A percentile compares a stretch with the other conserved stretches of the same genome.
Conservation (phyloP, 106 monocot species). For the Iris macrosiphon region DNA sequence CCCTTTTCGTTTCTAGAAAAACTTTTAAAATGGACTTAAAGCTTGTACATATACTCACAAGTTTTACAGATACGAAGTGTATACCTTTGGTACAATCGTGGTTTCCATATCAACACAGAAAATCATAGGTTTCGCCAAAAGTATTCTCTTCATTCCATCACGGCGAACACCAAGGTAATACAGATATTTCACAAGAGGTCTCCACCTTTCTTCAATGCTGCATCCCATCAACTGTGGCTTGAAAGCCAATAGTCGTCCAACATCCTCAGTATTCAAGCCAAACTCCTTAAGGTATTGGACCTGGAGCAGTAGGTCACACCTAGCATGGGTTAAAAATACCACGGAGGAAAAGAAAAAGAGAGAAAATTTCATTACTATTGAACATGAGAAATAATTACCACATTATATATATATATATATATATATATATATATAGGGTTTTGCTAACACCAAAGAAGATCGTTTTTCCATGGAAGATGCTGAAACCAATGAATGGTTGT, state of each 20-base stretch:
- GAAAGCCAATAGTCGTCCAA: conserved; percentile 63
- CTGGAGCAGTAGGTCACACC: conserved; percentile 24
- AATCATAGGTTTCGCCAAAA: conserved; percentile 74
- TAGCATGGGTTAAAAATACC: neutral
- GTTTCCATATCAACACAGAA: conserved; percentile 88
- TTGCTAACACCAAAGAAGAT: too few relatives aligned
- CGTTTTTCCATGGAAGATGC: too few relatives aligned
- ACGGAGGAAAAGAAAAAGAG: too few relatives aligned
- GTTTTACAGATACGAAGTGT: too few relatives aligned
- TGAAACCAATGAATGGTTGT: too few relatives aligned
- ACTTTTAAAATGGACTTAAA: too few relatives aligned
- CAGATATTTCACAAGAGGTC: conserved; percentile 85
- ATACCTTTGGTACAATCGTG: conserved; percentile 91
- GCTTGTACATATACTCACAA: too few relatives aligned
- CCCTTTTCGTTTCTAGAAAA: too few relatives aligned
- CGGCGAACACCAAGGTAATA: conserved; percentile 79
- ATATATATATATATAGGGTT: too few relatives aligned
- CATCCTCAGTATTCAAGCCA: conserved; percentile 59
- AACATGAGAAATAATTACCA: neutral
- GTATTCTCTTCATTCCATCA: conserved; percentile 94
- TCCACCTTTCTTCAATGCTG: conserved; percentile 93
- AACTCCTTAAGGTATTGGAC: conserved; percentile 83
- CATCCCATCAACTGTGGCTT: conserved; percentile 95
- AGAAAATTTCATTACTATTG: neutral
- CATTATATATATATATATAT: too few relatives aligned